Evolutionary conservation across 129 eudicot genomes (phyloP), one percentile per base, ranked within the genome.

Genomic region (Pseudognaphalium luteoalbum): DNA sequence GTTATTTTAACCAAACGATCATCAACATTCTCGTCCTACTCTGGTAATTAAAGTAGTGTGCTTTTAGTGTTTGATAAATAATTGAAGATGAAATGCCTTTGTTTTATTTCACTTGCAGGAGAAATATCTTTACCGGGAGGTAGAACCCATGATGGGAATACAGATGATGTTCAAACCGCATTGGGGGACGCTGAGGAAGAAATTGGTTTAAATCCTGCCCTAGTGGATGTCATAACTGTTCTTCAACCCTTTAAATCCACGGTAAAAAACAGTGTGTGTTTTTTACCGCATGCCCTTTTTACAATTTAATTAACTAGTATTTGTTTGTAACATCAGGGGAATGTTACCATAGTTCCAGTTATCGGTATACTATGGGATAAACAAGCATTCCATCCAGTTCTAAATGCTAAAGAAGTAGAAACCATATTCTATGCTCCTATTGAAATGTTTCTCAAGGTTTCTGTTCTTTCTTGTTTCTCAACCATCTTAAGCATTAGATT

Each of bases 381-480:
- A 73, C 76, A 74, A 33, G 87, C 83, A 57, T 92, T 86, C 59
- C 78, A 75, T 60, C 96, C 92, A 0, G 51, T 65, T 35, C 87
- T 81, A 63, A 89, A 89, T 85, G 75, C 83, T 32, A 84, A 86
- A 42, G 98, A 92, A 76, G 98, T 92, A 10, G 98, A 89, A 75
- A 80, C 87, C 0, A 67, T 92, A 62, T 92, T 92, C 68, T 88
- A 86, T 85, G 96, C 92, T 41, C 98, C 98, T 21, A 33, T 92
- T 58, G 93, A 92, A 50, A 88, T 92, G 98, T 92, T 92, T 85
- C 89, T 92, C 80, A 90, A 92, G 98, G 98, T 91, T 60, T 15
- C 50, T 77, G 35, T 64, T 56, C 64, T 63, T 57, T 12, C 79
- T n/a, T 29, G 1, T 63, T 63, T 4, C 33, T 30, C 33, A 30